Evolutionary conservation across 2,329 filamentous ascomycete genomes (phyloP).

Genomic region (Nemania sp.): DNA sequence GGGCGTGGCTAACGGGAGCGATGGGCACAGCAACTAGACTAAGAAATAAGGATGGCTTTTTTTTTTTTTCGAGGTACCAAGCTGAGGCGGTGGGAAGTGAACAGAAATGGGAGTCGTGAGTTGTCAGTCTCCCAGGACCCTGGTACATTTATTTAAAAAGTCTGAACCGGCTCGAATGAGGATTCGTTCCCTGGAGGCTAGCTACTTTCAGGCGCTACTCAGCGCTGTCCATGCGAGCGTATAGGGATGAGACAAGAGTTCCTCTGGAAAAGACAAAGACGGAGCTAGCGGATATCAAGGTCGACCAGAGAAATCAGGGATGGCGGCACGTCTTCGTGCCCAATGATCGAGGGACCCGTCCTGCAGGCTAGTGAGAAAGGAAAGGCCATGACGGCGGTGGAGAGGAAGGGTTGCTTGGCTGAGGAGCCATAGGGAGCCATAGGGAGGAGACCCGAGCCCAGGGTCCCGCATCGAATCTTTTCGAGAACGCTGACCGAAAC

Average conservation of each 20-base stretch:
- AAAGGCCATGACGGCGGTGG: constrained; percentile 48
- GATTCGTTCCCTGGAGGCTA: constrained; percentile 44
- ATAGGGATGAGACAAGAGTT: constrained; percentile 39
- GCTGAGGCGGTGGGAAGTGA: constrained; percentile 48
- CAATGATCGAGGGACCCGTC: constrained; percentile 50
- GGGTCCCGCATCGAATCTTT: constrained; percentile 34
- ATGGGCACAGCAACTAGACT: constrained; percentile 35
- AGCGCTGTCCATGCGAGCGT: constrained; percentile 42
- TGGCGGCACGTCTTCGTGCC: constrained; percentile 51
- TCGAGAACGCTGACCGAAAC: constrained; percentile 22
- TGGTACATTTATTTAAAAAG: constrained; percentile 37
- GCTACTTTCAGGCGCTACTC: constrained; percentile 40
- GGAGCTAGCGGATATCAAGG: constrained; percentile 26
- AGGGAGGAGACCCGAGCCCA: constrained; percentile 27
- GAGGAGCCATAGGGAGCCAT: constrained; percentile 8
- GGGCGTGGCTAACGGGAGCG: constrained; percentile 45
- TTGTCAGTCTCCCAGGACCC: constrained; percentile 45
- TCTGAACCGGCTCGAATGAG: constrained; percentile 40
- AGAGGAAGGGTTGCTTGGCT: constrained; percentile 39
- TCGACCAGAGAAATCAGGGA: constrained; percentile 46
- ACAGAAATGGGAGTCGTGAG: constrained; percentile 44
- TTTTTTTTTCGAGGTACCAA: constrained; percentile 42
- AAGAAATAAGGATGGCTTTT: constrained; percentile 38
- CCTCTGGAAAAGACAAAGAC: background rate
- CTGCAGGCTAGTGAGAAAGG: constrained; percentile 46